A percentile compares a stretch with the other conserved stretches of the same genome.
Evolutionary conservation across 257 asterid genomes (phyloP).

Genomic region (Cordia subcordata): DNA sequence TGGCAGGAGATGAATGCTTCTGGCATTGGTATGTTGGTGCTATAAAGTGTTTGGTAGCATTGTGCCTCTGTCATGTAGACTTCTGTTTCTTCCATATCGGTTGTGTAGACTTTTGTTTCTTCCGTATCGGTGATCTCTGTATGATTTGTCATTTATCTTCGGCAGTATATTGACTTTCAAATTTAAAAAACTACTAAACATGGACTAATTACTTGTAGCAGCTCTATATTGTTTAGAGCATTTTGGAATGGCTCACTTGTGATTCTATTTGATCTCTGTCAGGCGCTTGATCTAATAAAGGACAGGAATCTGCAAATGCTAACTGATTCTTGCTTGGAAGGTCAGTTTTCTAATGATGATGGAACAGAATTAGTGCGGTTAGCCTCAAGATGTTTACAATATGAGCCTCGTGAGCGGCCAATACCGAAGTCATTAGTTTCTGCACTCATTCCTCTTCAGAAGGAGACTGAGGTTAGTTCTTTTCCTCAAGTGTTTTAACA

Average conservation of each 20-base stretch:
- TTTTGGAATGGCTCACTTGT: not conserved
- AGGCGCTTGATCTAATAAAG: conserved; percentile 50
- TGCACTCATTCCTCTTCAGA: conserved; percentile 70
- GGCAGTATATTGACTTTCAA: no score
- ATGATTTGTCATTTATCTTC: no score
- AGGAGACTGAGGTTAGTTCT: conserved; percentile 70
- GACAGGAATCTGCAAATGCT: conserved; percentile 48
- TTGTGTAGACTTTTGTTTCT: no score
- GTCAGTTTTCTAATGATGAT: conserved; percentile 77
- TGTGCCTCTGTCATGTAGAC: no score
- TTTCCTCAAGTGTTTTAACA: conserved; percentile 3
- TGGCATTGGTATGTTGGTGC: not conserved
- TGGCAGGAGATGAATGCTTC: not conserved
- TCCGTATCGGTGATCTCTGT: no score
- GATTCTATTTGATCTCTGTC: conserved; percentile 1
- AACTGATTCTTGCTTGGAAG: conserved; percentile 73
- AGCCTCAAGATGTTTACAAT: conserved; percentile 94
- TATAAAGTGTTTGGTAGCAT: not conserved
- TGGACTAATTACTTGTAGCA: no score
- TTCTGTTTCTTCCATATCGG: no score
- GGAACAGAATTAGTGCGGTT: conserved; percentile 81
- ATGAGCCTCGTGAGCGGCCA: conserved; percentile 91
- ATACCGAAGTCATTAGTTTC: conserved; percentile 63
- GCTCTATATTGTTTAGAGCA: not conserved
- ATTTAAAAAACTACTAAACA: no score